Evolutionary conservation across 2,329 filamentous ascomycete genomes (phyloP), one percentile per base, ranked within the genome.

Genomic region (Akanthomyces muscarius): DNA sequence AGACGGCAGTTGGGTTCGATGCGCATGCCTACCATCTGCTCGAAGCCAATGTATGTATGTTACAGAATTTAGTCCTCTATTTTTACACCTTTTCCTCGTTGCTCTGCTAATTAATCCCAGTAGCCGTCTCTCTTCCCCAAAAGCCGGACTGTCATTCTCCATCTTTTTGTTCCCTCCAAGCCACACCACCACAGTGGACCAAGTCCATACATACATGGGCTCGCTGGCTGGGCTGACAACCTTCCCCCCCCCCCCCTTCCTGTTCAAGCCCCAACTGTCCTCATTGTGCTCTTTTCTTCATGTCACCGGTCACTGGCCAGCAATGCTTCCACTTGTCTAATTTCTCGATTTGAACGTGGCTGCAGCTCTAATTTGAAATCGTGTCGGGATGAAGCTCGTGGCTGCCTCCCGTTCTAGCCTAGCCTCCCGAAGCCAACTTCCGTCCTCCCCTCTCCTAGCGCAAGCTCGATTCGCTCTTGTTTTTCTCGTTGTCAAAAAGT

Each of bases 401-500:
- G 44, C 56, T 38, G 56, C 13, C 36, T 36, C 56, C 56, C 44
- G 2, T 41, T 28, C 21, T 21, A 28, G 28, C n/a, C n/a, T 48
- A 58, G 25, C 18, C 21, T n/a, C 28, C 16, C 42, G 6, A 1
- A 2, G 4, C 16, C n/a, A 4, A 4, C 28, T 57, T 44, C 5
- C 38, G 18, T 54, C 13, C 11, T 23, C 18, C 18, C 25, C 25
- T 30, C 28, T 25, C 23, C 53, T 56, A 58, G 30, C 28, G 25
- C 38, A 47, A 11, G 51, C 33, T 59, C 6, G 56, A n/a, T 47
- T 25, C 8, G 30, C 16, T 5, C 30, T 3, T 33, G 5, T 33
- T 33, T 33, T 33, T 41, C n/a, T 52, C 47, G 18, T n/a, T 42
- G 54, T 25, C 30, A 50, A 55, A 55, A 52, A 53, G 60, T 56